phyloP scores from a whole-genome alignment of 805 yeast species.

The Naumovozyma baii region DNA sequence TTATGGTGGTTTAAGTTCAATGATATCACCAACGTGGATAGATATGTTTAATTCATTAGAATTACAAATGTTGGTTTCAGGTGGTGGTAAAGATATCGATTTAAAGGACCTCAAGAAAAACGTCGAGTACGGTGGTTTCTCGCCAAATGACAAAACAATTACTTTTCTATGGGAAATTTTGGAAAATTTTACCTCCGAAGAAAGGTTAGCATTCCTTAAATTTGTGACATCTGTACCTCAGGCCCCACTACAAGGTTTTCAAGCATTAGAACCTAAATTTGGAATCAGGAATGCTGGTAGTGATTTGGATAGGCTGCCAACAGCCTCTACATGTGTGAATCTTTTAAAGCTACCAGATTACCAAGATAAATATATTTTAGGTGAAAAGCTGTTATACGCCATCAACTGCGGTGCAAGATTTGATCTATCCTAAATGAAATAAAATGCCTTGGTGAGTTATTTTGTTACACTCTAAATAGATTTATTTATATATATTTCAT shows the following conservation, averaged over 20 bases:
- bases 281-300: conserved; percentile 66
- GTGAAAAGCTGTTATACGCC: conserved; percentile 61
- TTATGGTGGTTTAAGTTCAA: conserved; percentile 51
- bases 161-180: conserved; percentile 66
- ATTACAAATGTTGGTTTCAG: conserved; percentile 74
- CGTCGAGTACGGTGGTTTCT: conserved; percentile 58
- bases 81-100: conserved; percentile 62
- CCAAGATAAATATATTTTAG: conserved; percentile 44
- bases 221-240: conserved; percentile 89
- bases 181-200: conserved; percentile 53
- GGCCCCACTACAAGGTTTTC: conserved; percentile 85
- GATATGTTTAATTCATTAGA: conserved; percentile 78
- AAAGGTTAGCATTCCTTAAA: conserved; percentile 57
- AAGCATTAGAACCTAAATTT: conserved; percentile 61
- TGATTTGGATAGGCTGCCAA: conserved; percentile 57
- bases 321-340: conserved; percentile 90
- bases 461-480: no score
- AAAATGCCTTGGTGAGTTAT: no score
- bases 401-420: conserved; percentile 80
- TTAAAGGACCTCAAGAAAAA: conserved; percentile 56
- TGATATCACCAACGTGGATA: conserved; percentile 69
- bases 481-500: no score
- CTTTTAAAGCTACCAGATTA: conserved; percentile 81
- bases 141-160: conserved; percentile 48
- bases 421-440: conserved; percentile 58